Base-by-base conservation (phyloP, 805 yeast genomes). In the Wickerhamomyces bisporus region DNA sequence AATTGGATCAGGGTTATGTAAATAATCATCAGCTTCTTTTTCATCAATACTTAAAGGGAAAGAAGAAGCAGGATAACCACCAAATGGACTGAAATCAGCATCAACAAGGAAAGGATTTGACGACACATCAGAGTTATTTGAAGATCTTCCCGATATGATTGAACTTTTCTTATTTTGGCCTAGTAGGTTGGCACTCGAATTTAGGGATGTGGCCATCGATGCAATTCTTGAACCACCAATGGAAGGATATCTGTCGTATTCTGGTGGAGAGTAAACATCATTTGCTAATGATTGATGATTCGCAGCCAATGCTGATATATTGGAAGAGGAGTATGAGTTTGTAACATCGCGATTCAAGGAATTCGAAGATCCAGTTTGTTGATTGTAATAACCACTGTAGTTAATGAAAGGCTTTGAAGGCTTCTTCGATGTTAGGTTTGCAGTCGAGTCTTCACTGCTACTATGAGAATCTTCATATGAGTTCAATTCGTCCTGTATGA, bases 1-100 rank as follows among this genome's bases (percentile, higher is more conserved):
- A 26, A 88, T 81, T 9, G 96, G 96, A 60, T 91, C 96, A 2
- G 98, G 98, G 62, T 91, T 93, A 62, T 91, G 98, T 48, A 93
- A 60, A 56, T 86, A 89, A 61, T 91, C 98, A 64, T 91, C 98
- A 9, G 85, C 82, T 62, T 91, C 98, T 62, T 86, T 86, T 50
- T 91, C 98, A 42, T 91, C 96, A 46, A 93, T 79, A 50, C 76
- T 81, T 40, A 91, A 66, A 1, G 98, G 98, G 65, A 91, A 91
- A 5, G 87, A 79, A 14, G 88, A 71, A 8, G 96, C 94, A 1
- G 98, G 98, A 61, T 86, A 91, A 13, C 98, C 98, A 36, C 98
- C 98, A 64, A 91, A 91, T 3, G 98, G 98, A 34, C 85, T 77
- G 48, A 80, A 79, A 53, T 83, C 93, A 17, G 79, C 73, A 52